phyloP scores from a whole-genome alignment of 768 basidiomycete genomes.

The Kondoa subrosea region DNA sequence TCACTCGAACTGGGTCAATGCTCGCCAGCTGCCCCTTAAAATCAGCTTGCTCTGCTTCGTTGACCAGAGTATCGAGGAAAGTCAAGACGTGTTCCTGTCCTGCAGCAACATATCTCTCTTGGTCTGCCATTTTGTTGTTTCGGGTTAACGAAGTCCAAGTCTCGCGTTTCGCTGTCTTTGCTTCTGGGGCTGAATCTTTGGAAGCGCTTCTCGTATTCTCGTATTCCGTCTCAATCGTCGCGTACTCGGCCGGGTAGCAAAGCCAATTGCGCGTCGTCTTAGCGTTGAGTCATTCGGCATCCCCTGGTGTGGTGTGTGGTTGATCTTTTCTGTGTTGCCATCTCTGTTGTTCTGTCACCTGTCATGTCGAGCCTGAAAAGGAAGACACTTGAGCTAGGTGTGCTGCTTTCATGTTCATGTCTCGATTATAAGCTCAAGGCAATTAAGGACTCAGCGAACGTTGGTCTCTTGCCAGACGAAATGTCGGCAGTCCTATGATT shows the following conservation, averaged over 20 bases:
- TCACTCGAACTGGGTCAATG: conserved; percentile 79
- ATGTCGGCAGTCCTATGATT: background rate
- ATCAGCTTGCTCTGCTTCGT: conserved; percentile 42
- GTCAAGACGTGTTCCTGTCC: conserved; percentile 76
- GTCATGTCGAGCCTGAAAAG: background rate
- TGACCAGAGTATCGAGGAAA: conserved; percentile 60
- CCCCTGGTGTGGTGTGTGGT: no score
- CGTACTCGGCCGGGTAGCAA: no score
- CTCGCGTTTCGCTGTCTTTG: no score
- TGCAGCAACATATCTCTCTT: conserved; percentile 50
- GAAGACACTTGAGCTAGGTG: background rate
- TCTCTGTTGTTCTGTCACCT: background rate
- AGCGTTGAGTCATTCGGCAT: no score
- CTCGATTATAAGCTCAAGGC: no score
- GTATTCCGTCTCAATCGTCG: no score
- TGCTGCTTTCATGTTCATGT: no score
- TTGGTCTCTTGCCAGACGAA: background rate
- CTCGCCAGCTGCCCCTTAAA: conserved; percentile 55
- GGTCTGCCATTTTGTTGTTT: conserved; percentile 11
- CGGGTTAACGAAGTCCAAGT: background rate
- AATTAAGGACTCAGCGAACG: background rate
- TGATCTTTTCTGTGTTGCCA: background rate
- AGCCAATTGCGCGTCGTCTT: no score
- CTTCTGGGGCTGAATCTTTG: no score
- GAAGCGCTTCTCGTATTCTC: no score